Conservation (phyloP, 164 flowering plant genomes). For the Vitis rotundifolia region DNA sequence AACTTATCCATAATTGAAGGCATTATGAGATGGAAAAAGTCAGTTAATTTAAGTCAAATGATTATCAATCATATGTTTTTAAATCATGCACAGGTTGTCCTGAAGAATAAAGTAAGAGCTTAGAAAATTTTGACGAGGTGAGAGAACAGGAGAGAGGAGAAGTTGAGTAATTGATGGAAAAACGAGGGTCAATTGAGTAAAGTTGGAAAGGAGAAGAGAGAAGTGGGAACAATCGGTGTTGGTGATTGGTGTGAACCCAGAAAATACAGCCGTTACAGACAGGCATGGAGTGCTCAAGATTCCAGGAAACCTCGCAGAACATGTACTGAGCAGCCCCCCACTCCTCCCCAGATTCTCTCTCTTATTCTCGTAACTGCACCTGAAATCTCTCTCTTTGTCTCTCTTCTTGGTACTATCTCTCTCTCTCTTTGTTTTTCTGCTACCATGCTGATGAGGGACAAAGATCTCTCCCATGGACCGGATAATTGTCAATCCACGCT, state of each 20-base stretch:
- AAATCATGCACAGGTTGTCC: too few species aligned
- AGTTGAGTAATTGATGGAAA: too few species aligned
- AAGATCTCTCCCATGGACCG: constrained; percentile 28
- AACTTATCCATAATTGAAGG: too few species aligned
- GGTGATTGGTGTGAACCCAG: neutral
- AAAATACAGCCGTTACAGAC: constrained; percentile 20
- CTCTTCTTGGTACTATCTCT: constrained; percentile 3
- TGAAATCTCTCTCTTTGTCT: neutral
- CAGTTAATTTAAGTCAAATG: too few species aligned
- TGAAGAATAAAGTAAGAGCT: too few species aligned
- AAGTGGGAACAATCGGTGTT: neutral
- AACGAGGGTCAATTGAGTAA: too few species aligned
- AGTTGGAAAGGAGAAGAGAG: neutral
- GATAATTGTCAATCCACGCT: constrained; percentile 28
- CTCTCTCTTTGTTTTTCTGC: constrained; percentile 7
- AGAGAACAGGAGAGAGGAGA: too few species aligned
- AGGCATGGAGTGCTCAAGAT: constrained; percentile 2
- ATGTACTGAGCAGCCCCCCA: constrained; percentile 1
- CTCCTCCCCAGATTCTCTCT: constrained; percentile 9
- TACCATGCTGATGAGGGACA: constrained; percentile 41
- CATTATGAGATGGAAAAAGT: too few species aligned
- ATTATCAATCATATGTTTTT: too few species aligned
- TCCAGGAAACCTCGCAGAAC: neutral
- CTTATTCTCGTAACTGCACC: constrained; percentile 9
- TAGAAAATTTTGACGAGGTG: too few species aligned